Evolutionary conservation across 352 stramenopile species (phyloP).

Genomic region (Saprolegnia diclina): DNA sequence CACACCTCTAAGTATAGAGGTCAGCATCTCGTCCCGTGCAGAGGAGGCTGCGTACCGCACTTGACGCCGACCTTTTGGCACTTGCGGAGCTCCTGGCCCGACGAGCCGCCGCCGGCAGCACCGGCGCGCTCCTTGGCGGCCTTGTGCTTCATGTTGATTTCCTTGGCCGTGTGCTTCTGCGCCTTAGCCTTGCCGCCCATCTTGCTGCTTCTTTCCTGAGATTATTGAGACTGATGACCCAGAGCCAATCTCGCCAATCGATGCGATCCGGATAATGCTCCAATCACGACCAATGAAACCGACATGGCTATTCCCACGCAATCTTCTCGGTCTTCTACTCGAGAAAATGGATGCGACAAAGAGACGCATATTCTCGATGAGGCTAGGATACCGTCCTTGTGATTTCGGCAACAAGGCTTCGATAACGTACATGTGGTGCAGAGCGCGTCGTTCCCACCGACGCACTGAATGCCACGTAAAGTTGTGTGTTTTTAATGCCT

Average conservation of each 20-base stretch:
- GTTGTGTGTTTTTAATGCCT: too few species aligned
- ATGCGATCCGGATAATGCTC: background rate
- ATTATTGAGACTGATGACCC: background rate
- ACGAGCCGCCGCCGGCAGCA: constrained; percentile 10
- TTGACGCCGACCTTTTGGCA: constrained; percentile 24
- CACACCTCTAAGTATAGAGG: constrained; percentile 4
- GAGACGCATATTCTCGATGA: too few species aligned
- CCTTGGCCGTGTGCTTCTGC: constrained; percentile 70
- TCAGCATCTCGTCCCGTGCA: background rate
- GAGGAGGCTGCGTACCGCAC: constrained; percentile 5
- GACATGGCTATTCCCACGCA: too few species aligned
- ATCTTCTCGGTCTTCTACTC: too few species aligned
- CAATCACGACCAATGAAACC: background rate
- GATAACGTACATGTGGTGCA: too few species aligned
- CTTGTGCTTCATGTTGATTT: constrained; percentile 44
- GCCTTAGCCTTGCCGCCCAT: constrained; percentile 76
- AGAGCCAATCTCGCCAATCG: background rate
- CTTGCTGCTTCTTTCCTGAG: constrained; percentile 12
- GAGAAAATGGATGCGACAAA: too few species aligned
- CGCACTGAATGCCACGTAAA: too few species aligned
- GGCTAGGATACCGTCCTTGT: too few species aligned
- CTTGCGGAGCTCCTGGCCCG: constrained; percentile 17
- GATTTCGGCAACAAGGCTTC: too few species aligned
- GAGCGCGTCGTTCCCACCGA: too few species aligned
- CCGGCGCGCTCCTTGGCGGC: constrained; percentile 22